These are phyloP conservation scores for Ascochyta clinopodiicola DNA, from an alignment of 2,329 filamentous ascomycete genomes.

Conservation along the genomic window DNA sequence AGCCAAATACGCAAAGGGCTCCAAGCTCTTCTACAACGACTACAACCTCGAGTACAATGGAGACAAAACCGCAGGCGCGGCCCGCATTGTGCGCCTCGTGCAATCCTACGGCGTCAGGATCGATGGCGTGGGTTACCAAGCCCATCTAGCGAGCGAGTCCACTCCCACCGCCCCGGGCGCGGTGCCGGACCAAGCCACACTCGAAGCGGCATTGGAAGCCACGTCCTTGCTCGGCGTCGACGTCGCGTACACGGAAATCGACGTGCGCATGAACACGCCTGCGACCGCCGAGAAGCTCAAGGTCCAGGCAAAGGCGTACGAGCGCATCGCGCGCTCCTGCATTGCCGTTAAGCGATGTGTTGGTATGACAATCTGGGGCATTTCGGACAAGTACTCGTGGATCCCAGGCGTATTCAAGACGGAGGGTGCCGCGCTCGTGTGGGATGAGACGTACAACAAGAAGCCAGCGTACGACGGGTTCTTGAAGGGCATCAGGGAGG, in stretches of 20 bases:
- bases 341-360: constrained; percentile 47
- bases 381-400: constrained; percentile 52
- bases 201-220: constrained; percentile 57
- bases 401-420: constrained; percentile 47
- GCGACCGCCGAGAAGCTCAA: constrained; percentile 50
- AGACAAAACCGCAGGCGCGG: constrained; percentile 49
- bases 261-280: constrained; percentile 61
- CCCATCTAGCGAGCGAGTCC: constrained; percentile 61
- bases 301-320: constrained; percentile 59
- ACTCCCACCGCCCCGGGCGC: constrained; percentile 52
- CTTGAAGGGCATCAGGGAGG: constrained; percentile 31
- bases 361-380: constrained; percentile 57
- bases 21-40: constrained; percentile 65
- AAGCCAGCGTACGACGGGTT: constrained; percentile 48
- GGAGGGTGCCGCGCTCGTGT: constrained; percentile 47
- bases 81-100: constrained; percentile 48
- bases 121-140: constrained; percentile 70
- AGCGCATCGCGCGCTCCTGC: constrained; percentile 47
- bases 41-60: constrained; percentile 68
- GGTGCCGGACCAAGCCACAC: constrained; percentile 54
- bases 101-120: constrained; percentile 56
- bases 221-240: constrained; percentile 63
- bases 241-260: constrained; percentile 68
- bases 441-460: constrained; percentile 41
- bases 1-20: constrained; percentile 47